Conservation (phyloP, 805 yeast species). For the Lipomyces sp. region DNA sequence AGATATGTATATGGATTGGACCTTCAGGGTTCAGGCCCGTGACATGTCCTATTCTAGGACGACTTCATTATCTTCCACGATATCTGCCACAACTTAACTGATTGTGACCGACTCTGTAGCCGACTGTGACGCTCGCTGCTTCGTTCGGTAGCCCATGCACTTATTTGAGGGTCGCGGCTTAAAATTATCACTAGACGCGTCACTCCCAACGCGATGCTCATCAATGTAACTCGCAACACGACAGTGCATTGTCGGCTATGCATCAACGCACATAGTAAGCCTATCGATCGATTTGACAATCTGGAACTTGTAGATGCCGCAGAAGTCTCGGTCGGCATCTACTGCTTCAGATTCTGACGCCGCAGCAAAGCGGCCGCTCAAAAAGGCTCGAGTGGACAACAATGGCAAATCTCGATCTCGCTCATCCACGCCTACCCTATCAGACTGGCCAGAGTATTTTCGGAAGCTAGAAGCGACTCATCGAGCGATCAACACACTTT, state of each 20-base stretch:
- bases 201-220: no score
- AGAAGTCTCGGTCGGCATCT: not conserved
- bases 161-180: not conserved
- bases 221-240: not conserved
- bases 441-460: constrained; percentile 18
- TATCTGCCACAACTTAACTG: no score
- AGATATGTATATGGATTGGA: no score
- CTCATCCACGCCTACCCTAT: not conserved
- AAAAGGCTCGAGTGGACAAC: not conserved
- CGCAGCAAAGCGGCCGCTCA: not conserved
- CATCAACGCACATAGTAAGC: not conserved
- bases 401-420: not conserved
- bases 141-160: not conserved
- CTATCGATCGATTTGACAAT: not conserved
- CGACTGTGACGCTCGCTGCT: no score
- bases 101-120: no score
- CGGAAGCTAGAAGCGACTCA: constrained; percentile 12
- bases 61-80: no score
- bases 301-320: not conserved
- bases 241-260: not conserved
- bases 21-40: no score
- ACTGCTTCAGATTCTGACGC: not conserved
- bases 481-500: constrained; percentile 51
- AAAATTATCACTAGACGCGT: not conserved
- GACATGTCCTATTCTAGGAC: no score